These are phyloP conservation scores for Komagataella kurtzmanii DNA, from an alignment of 805 yeast genomes.

Conservation along the genomic window DNA sequence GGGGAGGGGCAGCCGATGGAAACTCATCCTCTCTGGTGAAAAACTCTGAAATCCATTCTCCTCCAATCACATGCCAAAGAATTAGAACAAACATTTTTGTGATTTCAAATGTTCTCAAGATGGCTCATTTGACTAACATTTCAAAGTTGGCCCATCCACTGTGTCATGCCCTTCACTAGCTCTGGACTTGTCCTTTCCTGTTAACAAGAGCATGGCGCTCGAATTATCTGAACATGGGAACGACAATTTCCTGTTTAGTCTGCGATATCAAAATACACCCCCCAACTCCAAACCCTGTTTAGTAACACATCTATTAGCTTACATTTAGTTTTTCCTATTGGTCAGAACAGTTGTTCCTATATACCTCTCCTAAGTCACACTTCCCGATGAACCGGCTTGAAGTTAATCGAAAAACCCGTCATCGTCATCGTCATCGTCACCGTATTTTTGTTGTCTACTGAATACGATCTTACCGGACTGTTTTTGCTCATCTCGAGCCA, in stretches of 20 bases:
- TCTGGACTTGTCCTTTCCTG: no score
- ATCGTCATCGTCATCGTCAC: conserved; percentile 8
- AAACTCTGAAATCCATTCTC: no score
- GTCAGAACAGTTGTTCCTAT: not conserved
- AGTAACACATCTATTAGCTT: not conserved
- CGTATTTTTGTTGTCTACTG: conserved; percentile 22
- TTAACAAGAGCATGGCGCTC: not conserved
- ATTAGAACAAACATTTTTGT: no score
- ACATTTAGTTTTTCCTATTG: not conserved
- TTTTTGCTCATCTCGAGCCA: conserved; percentile 56
- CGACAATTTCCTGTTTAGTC: not conserved
- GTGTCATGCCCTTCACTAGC: no score
- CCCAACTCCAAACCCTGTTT: not conserved
- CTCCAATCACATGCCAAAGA: no score
- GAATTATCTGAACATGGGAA: not conserved
- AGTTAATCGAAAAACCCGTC: conserved; percentile 7
- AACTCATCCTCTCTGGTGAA: not conserved
- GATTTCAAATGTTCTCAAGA: no score
- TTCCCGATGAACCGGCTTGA: not conserved
- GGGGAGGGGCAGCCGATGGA: not conserved
- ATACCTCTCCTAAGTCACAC: not conserved
- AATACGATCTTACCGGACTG: conserved; percentile 50
- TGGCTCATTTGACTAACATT: no score
- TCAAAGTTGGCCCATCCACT: no score
- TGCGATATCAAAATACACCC: not conserved